Percentiles rank a stretch among this genome's conserved stretches.
phyloP scores from a whole-genome alignment of 2,329 filamentous ascomycete genomes.

The Fusarium goolgardi region DNA sequence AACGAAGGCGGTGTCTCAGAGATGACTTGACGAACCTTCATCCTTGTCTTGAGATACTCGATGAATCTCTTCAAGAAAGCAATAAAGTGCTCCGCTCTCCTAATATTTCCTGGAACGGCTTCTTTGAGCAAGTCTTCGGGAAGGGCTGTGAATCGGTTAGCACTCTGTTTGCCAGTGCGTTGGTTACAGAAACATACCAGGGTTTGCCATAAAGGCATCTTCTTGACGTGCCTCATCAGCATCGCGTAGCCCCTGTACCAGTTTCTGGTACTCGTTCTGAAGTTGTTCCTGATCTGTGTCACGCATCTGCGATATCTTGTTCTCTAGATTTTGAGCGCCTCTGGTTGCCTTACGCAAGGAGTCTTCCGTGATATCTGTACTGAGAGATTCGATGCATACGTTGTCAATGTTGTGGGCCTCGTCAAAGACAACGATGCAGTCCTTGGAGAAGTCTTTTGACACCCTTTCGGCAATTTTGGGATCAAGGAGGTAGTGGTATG shows the following conservation, averaged over 20 bases:
- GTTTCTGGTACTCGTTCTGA: slow-evolving; percentile 93
- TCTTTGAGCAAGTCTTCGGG: slow-evolving; percentile 95
- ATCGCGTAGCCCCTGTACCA: slow-evolving; percentile 90
- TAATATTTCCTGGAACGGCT: slow-evolving; percentile 95
- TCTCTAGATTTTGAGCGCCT: slow-evolving; percentile 90
- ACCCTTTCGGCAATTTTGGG: slow-evolving; percentile 97
- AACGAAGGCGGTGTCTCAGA: slow-evolving; percentile 97
- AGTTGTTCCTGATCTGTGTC: slow-evolving; percentile 94
- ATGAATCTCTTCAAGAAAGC: slow-evolving; percentile 96
- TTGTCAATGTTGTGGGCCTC: slow-evolving; percentile 99
- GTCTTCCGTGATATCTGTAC: slow-evolving; percentile 96
- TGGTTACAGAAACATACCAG: slow-evolving; percentile 57
- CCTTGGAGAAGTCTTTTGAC: slow-evolving; percentile 94
- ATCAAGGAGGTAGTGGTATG: slow-evolving; percentile 97
- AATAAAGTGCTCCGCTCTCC: slow-evolving; percentile 94
- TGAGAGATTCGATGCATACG: slow-evolving; percentile 96
- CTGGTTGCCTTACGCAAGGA: slow-evolving; percentile 90
- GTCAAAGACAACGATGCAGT: slow-evolving; percentile 98
- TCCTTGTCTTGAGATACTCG: slow-evolving; percentile 96
- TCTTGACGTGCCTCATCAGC: slow-evolving; percentile 91
- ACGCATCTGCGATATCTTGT: slow-evolving; percentile 93
- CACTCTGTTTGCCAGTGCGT: not conserved
- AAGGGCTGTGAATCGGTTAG: slow-evolving; percentile 64
- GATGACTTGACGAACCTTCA: slow-evolving; percentile 98
- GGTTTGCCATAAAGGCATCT: slow-evolving; percentile 97